A percentile compares a stretch with the other conserved stretches of the same genome.
These are phyloP conservation scores for Paecilomyces sp. DNA, from an alignment of 2,329 filamentous ascomycete genomes.

Conservation along the genomic window DNA sequence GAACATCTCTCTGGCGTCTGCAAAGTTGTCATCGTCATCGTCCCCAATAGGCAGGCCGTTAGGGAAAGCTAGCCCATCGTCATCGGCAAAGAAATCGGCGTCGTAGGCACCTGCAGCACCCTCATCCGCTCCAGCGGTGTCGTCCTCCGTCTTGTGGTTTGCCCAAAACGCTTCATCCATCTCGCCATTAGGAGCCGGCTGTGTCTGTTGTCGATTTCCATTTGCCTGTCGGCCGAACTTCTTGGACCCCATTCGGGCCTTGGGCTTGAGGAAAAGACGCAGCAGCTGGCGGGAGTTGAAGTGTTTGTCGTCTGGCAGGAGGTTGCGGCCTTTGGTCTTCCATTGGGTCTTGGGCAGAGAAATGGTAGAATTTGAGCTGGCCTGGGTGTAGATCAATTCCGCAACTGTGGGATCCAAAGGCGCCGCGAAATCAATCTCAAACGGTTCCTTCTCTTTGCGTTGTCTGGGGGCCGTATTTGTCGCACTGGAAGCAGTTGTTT, in stretches of 20 bases:
- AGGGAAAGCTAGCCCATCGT: slow-evolving; percentile 47
- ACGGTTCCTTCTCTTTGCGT: slow-evolving; percentile 92
- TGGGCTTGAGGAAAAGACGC: slow-evolving; percentile 88
- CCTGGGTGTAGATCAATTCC: slow-evolving; percentile 73
- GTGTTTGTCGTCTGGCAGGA: slow-evolving; percentile 95
- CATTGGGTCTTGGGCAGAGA: slow-evolving; percentile 88
- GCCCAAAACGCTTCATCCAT: slow-evolving; percentile 98
- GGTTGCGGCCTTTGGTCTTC: slow-evolving; percentile 86
- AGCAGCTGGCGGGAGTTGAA: slow-evolving; percentile 91
- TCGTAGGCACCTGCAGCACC: slow-evolving; percentile 76
- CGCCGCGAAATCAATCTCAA: slow-evolving; percentile 83
- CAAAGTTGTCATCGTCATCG: slow-evolving; percentile 43
- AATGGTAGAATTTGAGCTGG: slow-evolving; percentile 72
- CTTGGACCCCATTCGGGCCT: slow-evolving; percentile 69
- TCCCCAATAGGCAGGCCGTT: slow-evolving; percentile 39
- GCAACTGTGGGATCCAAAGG: slow-evolving; percentile 64
- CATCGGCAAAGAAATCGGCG: slow-evolving; percentile 88
- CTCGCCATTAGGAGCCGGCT: slow-evolving; percentile 60
- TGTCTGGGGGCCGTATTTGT: slow-evolving; percentile 44
- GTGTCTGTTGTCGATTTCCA: slow-evolving; percentile 33
- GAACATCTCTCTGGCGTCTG: slow-evolving; percentile 43
- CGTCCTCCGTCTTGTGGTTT: slow-evolving; percentile 51
- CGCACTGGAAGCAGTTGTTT: slow-evolving; percentile 51
- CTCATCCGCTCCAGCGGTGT: slow-evolving; percentile 38
- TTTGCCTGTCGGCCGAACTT: slow-evolving; percentile 40